A percentile compares a stretch with the other conserved stretches of the same genome.
Evolutionary conservation across 768 basidiomycete genomes (phyloP).

Genomic region (Pleurotus ostreatus): DNA sequence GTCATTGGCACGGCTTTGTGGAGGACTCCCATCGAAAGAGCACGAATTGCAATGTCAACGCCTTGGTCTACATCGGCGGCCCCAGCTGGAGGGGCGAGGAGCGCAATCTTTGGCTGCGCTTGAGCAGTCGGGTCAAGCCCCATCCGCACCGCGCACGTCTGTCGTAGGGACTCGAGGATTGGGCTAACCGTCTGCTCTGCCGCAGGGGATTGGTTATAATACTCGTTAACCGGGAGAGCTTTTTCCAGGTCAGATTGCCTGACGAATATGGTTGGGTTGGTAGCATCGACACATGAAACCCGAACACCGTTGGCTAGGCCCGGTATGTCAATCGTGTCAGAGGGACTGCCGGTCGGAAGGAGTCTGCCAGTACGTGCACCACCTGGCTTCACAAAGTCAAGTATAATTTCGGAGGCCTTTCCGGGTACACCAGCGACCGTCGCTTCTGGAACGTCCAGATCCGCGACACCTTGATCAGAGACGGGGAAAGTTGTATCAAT

Average conservation of each 20-base stretch:
- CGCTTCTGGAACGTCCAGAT: slow-evolving; percentile 46
- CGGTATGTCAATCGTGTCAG: slow-evolving; percentile 38
- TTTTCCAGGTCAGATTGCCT: slow-evolving; percentile 34
- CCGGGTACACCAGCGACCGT: slow-evolving; percentile 69
- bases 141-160: slow-evolving; percentile 54
- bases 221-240: slow-evolving; percentile 35
- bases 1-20: slow-evolving; percentile 76
- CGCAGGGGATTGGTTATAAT: slow-evolving; percentile 24
- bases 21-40: slow-evolving; percentile 67
- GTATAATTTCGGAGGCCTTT: slow-evolving; percentile 55
- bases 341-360: slow-evolving; percentile 54
- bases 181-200: slow-evolving; percentile 18
- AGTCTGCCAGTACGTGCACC: slow-evolving; percentile 72
- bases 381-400: slow-evolving; percentile 63
- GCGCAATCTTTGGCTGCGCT: slow-evolving; percentile 70
- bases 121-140: slow-evolving; percentile 57
- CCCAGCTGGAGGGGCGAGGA: slow-evolving; percentile 36
- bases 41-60: slow-evolving; percentile 51
- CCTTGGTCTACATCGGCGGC: slow-evolving; percentile 20
- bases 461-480: slow-evolving; percentile 26
- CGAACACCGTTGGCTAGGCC: slow-evolving; percentile 18
- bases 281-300: slow-evolving; percentile 65
- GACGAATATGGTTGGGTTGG: slow-evolving; percentile 73
- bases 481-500: slow-evolving; percentile 73
- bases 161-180: slow-evolving; percentile 50